Percentiles rank a stretch among this genome's conserved stretches.
These are phyloP conservation scores for Kurtzmaniella quercitrusa DNA, from an alignment of 1,139 yeast species.

Conservation along the genomic window DNA sequence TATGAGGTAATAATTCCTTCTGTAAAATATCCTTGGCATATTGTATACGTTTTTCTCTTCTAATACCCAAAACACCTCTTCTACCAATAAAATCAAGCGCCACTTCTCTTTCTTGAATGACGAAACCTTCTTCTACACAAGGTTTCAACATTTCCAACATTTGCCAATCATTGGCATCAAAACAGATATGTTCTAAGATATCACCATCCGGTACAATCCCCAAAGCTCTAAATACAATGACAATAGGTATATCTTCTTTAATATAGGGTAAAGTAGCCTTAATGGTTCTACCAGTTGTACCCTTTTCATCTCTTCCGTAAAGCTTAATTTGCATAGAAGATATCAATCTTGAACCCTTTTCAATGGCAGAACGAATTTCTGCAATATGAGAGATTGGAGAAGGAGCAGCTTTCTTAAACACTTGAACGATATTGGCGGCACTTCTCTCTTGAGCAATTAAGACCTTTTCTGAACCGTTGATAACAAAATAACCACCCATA, in stretches of 20 bases:
- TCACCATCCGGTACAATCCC: slow-evolving; percentile 99
- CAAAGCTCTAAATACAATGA: slow-evolving; percentile 92
- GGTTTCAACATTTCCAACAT: slow-evolving; percentile 99
- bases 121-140: slow-evolving; percentile 98
- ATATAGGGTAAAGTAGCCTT: slow-evolving; percentile 95
- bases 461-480: slow-evolving; percentile 97
- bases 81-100: slow-evolving; percentile 97
- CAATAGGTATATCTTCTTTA: slow-evolving; percentile 94
- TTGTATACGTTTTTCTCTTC: slow-evolving; percentile 96
- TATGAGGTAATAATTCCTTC: slow-evolving; percentile 93
- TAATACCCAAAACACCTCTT: slow-evolving; percentile 94
- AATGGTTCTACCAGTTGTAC: slow-evolving; percentile 73
- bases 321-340: slow-evolving; percentile 92
- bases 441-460: slow-evolving; percentile 97
- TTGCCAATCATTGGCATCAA: slow-evolving; percentile 97
- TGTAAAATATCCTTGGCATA: slow-evolving; percentile 95
- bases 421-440: slow-evolving; percentile 98
- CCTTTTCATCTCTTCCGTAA: slow-evolving; percentile 77
- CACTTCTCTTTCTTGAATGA: slow-evolving; percentile 95
- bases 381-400: slow-evolving; percentile 96
- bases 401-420: slow-evolving; percentile 95
- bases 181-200: slow-evolving; percentile 94
- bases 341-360: slow-evolving; percentile 92
- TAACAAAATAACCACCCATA: slow-evolving; percentile 98
- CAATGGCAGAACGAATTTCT: slow-evolving; percentile 93